A percentile compares a stretch with the other conserved stretches of the same genome.
Conservation (phyloP, 768 basidiomycete species). For the Termitomyces sp. region DNA sequence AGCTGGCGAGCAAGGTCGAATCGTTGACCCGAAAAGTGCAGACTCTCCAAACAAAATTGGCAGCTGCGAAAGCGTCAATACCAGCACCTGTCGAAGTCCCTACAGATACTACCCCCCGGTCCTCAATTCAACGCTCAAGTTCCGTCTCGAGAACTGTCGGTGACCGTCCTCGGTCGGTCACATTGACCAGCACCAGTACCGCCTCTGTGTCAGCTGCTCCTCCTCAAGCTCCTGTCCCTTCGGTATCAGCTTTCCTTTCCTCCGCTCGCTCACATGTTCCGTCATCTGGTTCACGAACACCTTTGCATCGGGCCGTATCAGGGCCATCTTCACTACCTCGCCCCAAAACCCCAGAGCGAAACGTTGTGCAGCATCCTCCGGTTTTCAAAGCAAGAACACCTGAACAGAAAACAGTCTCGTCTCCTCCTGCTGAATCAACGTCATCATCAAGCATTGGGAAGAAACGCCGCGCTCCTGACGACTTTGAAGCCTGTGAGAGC, state of each 20-base stretch:
- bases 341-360: slow-evolving; percentile 56
- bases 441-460: slow-evolving; percentile 51
- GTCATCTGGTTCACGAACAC: slow-evolving; percentile 20
- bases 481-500: slow-evolving; percentile 58
- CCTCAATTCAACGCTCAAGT: slow-evolving; percentile 12
- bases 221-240: slow-evolving; percentile 16
- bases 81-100: slow-evolving; percentile 17
- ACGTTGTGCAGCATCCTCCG: slow-evolving; percentile 28
- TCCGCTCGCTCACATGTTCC: slow-evolving; percentile 14
- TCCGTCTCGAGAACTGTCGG: slow-evolving; percentile 7
- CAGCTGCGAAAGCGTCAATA: slow-evolving; percentile 46
- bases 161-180: slow-evolving; percentile 30
- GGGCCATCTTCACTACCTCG: slow-evolving; percentile 41
- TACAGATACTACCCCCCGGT: slow-evolving; percentile 14
- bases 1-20: slow-evolving; percentile 67
- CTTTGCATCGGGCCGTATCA: slow-evolving; percentile 38
- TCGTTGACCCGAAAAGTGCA: slow-evolving; percentile 71
- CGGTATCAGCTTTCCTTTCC: slow-evolving; percentile 3
- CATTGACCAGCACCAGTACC: slow-evolving; percentile 23
- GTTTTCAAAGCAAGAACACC: slow-evolving; percentile 57
- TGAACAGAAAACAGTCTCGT: slow-evolving; percentile 31
- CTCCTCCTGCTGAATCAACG: slow-evolving; percentile 23
- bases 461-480: slow-evolving; percentile 77
- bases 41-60: slow-evolving; percentile 65
- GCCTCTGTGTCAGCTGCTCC: slow-evolving; percentile 1